These are phyloP conservation scores for Endocladia muricata DNA, from an alignment of 31 red algal species.

Conservation along the genomic window DNA sequence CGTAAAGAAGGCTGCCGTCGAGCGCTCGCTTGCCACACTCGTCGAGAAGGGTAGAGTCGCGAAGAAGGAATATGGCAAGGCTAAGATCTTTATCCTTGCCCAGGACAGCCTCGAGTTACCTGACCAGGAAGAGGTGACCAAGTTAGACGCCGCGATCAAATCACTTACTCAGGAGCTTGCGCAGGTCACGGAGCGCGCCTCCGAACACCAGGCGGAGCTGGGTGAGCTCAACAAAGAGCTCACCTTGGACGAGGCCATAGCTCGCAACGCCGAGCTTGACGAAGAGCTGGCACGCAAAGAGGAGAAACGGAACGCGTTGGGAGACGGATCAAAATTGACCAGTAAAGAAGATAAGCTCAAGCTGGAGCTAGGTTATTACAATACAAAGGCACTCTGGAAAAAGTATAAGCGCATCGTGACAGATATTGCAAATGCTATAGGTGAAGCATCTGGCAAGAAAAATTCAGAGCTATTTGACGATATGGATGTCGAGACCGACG, in stretches of 20 bases:
- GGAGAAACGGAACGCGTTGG: slow-evolving; percentile 17
- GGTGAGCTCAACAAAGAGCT: slow-evolving; percentile 6
- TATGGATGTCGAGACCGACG: slow-evolving; percentile 75
- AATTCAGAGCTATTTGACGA: slow-evolving; percentile 53
- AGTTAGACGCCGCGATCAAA: slow-evolving; percentile 53
- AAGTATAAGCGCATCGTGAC: slow-evolving; percentile 66
- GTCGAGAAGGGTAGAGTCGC: slow-evolving; percentile 71
- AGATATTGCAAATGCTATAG: slow-evolving; percentile 50
- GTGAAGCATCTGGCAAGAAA: slow-evolving; percentile 71
- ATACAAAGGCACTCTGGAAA: slow-evolving; percentile 43
- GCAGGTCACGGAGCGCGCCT: slow-evolving; percentile 12
- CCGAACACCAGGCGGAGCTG: neutral
- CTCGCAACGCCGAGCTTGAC: slow-evolving; percentile 8
- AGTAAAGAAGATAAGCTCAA: slow-evolving; percentile 59
- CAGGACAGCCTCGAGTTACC: slow-evolving; percentile 86
- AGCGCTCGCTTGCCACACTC: slow-evolving; percentile 76
- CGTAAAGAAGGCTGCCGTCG: slow-evolving; percentile 87
- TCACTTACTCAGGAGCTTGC: slow-evolving; percentile 14
- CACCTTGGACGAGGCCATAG: slow-evolving; percentile 50
- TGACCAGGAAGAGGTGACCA: slow-evolving; percentile 49
- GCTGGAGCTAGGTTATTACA: slow-evolving; percentile 44
- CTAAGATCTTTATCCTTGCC: slow-evolving; percentile 84
- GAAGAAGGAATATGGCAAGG: slow-evolving; percentile 97
- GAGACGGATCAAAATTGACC: slow-evolving; percentile 68
- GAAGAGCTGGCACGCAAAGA: slow-evolving; percentile 27